These are phyloP conservation scores for Candida stauntonica DNA, from an alignment of 805 yeast genomes.

Conservation along the genomic window DNA sequence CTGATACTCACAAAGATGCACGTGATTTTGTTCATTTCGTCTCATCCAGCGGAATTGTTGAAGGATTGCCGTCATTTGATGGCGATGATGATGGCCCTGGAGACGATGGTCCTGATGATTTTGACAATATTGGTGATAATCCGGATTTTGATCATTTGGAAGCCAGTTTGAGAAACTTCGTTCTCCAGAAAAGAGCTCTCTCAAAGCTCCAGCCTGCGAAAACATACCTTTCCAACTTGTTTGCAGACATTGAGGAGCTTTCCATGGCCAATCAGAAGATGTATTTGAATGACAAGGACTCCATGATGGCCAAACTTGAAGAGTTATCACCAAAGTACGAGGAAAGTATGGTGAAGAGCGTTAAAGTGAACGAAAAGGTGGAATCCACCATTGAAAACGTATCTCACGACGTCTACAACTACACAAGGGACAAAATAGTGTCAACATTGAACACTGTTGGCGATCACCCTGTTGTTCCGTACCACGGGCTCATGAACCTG, in stretches of 20 bases:
- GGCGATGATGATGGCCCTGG: slow-evolving; percentile 35
- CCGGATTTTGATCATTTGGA: slow-evolving; percentile 83
- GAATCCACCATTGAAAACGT: slow-evolving; percentile 60
- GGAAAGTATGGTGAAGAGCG: slow-evolving; percentile 45
- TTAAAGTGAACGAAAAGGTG: slow-evolving; percentile 51
- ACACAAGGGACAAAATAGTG: slow-evolving; percentile 50
- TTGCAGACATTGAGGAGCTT: slow-evolving; percentile 58
- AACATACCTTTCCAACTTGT: slow-evolving; percentile 69
- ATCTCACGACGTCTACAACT: slow-evolving; percentile 53
- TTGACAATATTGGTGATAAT: slow-evolving; percentile 26
- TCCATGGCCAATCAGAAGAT: slow-evolving; percentile 59
- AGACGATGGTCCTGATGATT: slow-evolving; percentile 28
- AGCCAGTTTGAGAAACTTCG: slow-evolving; percentile 77
- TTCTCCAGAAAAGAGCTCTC: slow-evolving; percentile 81
- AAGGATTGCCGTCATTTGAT: slow-evolving; percentile 34
- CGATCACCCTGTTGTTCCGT: slow-evolving; percentile 45
- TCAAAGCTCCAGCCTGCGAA: slow-evolving; percentile 93
- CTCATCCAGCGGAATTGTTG: slow-evolving; percentile 50
- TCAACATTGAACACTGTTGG: slow-evolving; percentile 49
- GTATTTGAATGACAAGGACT: slow-evolving; percentile 45
- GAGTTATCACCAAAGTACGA: slow-evolving; percentile 64
- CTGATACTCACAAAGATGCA: slow-evolving; percentile 86
- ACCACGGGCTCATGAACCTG: slow-evolving; percentile 58
- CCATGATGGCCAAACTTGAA: slow-evolving; percentile 45
- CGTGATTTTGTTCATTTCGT: slow-evolving; percentile 93